phyloP scores from a whole-genome alignment of 768 basidiomycete species.

The Termitomyces sp. region DNA sequence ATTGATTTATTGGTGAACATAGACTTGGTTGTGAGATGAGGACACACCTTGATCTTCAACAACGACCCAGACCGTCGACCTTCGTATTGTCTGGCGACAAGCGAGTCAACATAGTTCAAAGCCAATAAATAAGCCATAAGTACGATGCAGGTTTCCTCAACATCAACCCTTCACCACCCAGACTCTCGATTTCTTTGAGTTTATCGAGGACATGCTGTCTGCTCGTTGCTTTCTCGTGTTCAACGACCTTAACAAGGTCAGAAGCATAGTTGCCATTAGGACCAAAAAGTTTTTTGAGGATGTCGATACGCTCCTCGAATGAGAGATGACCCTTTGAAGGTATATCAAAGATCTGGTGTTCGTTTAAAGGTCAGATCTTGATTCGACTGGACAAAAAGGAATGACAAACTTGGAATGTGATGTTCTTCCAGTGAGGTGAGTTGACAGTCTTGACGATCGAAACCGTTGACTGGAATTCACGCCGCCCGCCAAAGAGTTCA shows the following conservation, averaged over 20 bases:
- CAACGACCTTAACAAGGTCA: slow-evolving; percentile 40
- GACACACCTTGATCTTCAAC: slow-evolving; percentile 45
- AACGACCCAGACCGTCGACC: slow-evolving; percentile 40
- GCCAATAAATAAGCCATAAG: slow-evolving; percentile 13
- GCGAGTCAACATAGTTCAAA: neutral
- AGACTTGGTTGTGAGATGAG: neutral
- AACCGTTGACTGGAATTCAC: slow-evolving; percentile 51
- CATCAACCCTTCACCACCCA: slow-evolving; percentile 60
- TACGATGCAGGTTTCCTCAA: slow-evolving; percentile 45
- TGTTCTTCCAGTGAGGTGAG: slow-evolving; percentile 50
- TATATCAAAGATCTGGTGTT: slow-evolving; percentile 48
- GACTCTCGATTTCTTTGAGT: slow-evolving; percentile 45
- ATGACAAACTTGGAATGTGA: slow-evolving; percentile 44
- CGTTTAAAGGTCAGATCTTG: neutral
- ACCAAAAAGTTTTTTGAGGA: slow-evolving; percentile 41
- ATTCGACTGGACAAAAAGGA: neutral
- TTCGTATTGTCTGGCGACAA: slow-evolving; percentile 37
- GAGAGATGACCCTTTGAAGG: slow-evolving; percentile 39
- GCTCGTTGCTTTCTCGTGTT: slow-evolving; percentile 37
- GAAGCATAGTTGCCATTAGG: slow-evolving; percentile 35
- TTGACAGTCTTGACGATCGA: slow-evolving; percentile 55
- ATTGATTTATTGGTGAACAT: neutral
- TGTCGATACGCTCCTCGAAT: slow-evolving; percentile 47
- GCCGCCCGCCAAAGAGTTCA: slow-evolving; percentile 53
- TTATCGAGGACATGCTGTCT: slow-evolving; percentile 49